A percentile compares a stretch with the other conserved stretches of the same genome.
phyloP scores from a whole-genome alignment of 805 yeast genomes.

The Wickerhamomyces xylosicus region DNA sequence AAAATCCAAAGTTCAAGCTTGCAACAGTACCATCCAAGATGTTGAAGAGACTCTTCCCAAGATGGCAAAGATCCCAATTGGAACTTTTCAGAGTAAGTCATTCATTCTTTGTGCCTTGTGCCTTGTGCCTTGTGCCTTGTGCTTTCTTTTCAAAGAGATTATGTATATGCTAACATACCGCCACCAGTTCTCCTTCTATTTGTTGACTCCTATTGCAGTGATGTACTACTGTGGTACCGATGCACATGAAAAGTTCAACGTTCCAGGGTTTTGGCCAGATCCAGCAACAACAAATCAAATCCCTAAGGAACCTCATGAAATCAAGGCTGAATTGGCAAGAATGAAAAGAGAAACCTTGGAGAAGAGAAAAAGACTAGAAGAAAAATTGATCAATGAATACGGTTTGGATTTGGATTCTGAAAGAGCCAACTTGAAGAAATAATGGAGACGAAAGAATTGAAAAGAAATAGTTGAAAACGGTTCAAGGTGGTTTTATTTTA shows the following conservation, averaged over 20 bases:
- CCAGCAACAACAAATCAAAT: constrained; percentile 84
- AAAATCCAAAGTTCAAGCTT: neutral
- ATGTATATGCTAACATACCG: neutral
- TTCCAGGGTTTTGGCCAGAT: constrained; percentile 96
- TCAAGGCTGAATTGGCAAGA: constrained; percentile 83
- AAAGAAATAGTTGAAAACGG: too few species aligned
- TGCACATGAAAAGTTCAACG: constrained; percentile 78
- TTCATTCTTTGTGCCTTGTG: neutral
- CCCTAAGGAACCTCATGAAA: constrained; percentile 89
- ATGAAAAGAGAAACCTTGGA: constrained; percentile 68
- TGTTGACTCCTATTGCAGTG: constrained; percentile 78
- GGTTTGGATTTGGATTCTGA: constrained; percentile 52
- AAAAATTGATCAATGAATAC: constrained; percentile 48
- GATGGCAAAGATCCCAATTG: constrained; percentile 37
- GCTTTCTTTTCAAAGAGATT: neutral
- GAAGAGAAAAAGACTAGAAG: constrained; percentile 65
- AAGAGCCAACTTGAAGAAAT: constrained; percentile 23
- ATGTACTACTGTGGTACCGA: constrained; percentile 92
- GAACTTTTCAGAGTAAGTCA: constrained; percentile 38
- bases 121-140: too few species aligned
- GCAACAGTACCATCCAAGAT: neutral
- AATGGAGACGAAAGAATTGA: neutral
- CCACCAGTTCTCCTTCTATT: constrained; percentile 64
- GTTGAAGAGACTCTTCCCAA: constrained; percentile 9
- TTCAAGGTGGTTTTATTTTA: too few species aligned